Base-by-base conservation (phyloP, 768 basidiomycete species). In the Boletus speciosus region DNA sequence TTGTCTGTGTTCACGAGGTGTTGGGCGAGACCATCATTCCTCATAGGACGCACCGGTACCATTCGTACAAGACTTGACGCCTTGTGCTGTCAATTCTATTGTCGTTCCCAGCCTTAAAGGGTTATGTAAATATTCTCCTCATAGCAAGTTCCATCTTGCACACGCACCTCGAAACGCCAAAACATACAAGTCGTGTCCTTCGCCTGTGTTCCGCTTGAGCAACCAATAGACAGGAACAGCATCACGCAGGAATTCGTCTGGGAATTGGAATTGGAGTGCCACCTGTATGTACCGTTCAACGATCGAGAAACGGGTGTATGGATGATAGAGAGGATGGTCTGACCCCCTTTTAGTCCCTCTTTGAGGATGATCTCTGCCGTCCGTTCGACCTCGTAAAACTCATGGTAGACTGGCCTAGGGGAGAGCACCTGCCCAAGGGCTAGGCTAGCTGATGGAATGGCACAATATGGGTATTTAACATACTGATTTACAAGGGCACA, bases 171-270 rank as follows among this genome's bases (percentile, higher is more conserved):
- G 25, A 25, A 25, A 25, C 4, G 95, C 96, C n/a, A 98, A 78
- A 5, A 97, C 87, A 68, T 93, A 96, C 21, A 92, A 73, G 61
- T 95, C 88, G 47, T 74, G 74, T 19, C 45, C 67, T 2, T 60
- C 45, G 42, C 77, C 74, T 21, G 83, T 66, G 51, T 64, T 70
- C 2, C 66, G 65, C 65, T 86, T 89, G 35, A 99, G 77, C 5
- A 72, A 66, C 37, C 81, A 78, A 66, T 85, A 94, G 27, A 98
- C 85, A 3, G 85, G 84, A 15, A 98, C 94, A 1, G 93, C 93
- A 60, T 90, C 85, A 31, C 82, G 82, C 11, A 99, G 72, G 21
- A 98, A 81, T 66, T 96, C 91, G 67, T 99, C 97, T 0, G 97
- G 96, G 61, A 98, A 98, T 70, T 98, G 25, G 25, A 4, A 25